These are phyloP conservation scores for Papiliotrema nemorosa DNA, from an alignment of 1,284 basidiomycete genomes.

Conservation along the genomic window DNA sequence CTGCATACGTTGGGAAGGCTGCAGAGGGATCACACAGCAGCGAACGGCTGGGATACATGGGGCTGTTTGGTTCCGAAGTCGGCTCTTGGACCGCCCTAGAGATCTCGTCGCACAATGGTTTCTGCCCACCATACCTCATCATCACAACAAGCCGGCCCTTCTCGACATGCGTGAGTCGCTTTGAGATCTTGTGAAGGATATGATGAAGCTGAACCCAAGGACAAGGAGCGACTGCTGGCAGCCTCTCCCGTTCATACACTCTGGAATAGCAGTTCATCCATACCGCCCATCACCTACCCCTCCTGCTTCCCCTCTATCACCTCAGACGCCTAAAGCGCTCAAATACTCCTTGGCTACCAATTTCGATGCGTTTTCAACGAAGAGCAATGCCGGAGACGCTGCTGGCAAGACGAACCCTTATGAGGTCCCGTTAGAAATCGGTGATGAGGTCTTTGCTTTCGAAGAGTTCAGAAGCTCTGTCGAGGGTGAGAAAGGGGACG, in stretches of 20 bases:
- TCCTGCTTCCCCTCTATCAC: constrained; percentile 12
- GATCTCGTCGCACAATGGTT: no score
- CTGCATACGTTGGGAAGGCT: no score
- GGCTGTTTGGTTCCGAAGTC: no score
- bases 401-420: constrained; percentile 32
- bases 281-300: constrained; percentile 32
- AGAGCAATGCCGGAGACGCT: not conserved
- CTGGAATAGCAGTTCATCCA: constrained; percentile 41
- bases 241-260: constrained; percentile 43
- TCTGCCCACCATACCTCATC: not conserved
- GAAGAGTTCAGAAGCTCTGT: constrained; percentile 72
- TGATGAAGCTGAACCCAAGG: not conserved
- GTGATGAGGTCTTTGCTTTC: constrained; percentile 95
- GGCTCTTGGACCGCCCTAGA: no score
- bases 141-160: not conserved
- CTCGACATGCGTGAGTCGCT: not conserved
- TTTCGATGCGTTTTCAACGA: not conserved
- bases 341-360: no score
- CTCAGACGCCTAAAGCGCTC: not conserved
- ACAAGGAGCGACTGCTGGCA: constrained; percentile 31
- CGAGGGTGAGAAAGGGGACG: constrained; percentile 54
- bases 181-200: not conserved
- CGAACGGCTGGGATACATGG: no score
- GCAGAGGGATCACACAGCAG: no score
- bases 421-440: constrained; percentile 57